Evolutionary conservation across 495 filamentous ascomycete species (phyloP), one percentile per base, ranked within the genome.

Genomic region (Amphirosellinia nigrospora): DNA sequence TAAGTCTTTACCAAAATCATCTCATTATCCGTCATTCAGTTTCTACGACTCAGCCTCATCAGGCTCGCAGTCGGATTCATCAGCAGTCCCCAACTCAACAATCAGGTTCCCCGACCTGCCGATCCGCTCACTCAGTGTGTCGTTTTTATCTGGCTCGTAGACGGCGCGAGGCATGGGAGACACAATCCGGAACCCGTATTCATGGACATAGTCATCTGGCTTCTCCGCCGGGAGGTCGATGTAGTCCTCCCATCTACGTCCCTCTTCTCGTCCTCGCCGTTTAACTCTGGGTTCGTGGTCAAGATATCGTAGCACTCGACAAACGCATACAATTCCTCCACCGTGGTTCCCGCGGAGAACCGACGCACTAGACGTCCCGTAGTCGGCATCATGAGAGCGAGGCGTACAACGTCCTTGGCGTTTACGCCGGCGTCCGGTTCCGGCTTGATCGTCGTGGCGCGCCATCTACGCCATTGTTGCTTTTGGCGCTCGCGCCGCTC

Each of bases 301-400:
- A 94, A 70, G 0, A 90, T 68, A 63, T 93, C 90, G 77, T 95
- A 90, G 79, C 96, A 98, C 75, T 98, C 96, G 3, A 98, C 94
- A 80, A 96, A 97, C 1, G 95, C 96, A 80, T 99, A 98, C 0
- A 99, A 80, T 74, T 97, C 94, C 76, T 99, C 96, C 34, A 98
- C 81, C 1, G 83, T 82, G 1, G 90, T 87, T 2, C 87, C 82
- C 3, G 84, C 81, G 1, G 82, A 73, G 73, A 99, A 98, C 59
- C 83, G 86, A 38, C 95, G 87, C 68, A 95, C 87, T 3, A 97
- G 85, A 1, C 94, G 83, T 5, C 81, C 85, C 2, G 78, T 83
- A 3, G 77, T 84, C 2, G 89, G 88, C 80, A 97, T 86, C 68
- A 94, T 90, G 32, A 99, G 83, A 50, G 91, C 94, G 48, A 98